phyloP scores from a whole-genome alignment of 2,329 filamentous ascomycete genomes.

The Alternaria solani region DNA sequence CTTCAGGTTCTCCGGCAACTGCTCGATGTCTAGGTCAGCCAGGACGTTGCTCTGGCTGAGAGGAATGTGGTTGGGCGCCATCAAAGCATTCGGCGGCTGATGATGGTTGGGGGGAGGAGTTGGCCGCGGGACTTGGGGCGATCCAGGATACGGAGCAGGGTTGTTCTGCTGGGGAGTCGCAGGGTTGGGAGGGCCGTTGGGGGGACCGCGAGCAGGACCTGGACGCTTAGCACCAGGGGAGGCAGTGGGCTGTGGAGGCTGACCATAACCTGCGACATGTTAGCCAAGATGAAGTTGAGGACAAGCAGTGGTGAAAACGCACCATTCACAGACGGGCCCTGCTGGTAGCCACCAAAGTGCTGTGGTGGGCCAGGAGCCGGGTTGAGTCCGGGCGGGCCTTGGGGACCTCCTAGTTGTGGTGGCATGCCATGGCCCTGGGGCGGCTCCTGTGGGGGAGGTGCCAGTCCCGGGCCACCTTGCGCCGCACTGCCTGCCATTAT shows the following conservation, averaged over 20 bases:
- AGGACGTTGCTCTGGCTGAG: slow-evolving; percentile 71
- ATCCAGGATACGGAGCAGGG: slow-evolving; percentile 85
- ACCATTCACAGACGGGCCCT: slow-evolving; percentile 69
- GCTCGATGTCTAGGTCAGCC: slow-evolving; percentile 85
- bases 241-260: slow-evolving; percentile 82
- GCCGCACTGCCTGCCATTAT: slow-evolving; percentile 91
- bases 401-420: slow-evolving; percentile 71
- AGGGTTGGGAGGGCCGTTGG: slow-evolving; percentile 66
- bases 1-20: slow-evolving; percentile 85
- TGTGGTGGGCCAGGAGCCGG: slow-evolving; percentile 66
- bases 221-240: slow-evolving; percentile 84
- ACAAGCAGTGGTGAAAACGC: slow-evolving; percentile 40
- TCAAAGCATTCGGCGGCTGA: slow-evolving; percentile 48
- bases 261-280: slow-evolving; percentile 71
- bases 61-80: slow-evolving; percentile 50
- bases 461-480: slow-evolving; percentile 84
- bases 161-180: slow-evolving; percentile 93
- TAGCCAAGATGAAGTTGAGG: slow-evolving; percentile 13
- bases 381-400: slow-evolving; percentile 74
- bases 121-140: slow-evolving; percentile 81
- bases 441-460: slow-evolving; percentile 70
- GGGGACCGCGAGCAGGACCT: slow-evolving; percentile 67
- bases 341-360: slow-evolving; percentile 76
- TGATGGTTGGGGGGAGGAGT: slow-evolving; percentile 66
- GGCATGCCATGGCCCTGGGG: slow-evolving; percentile 66